A percentile compares a stretch with the other conserved stretches of the same genome.
These are phyloP conservation scores for Leucocoprinus leucothites DNA, from an alignment of 768 basidiomycete genomes.

Conservation along the genomic window DNA sequence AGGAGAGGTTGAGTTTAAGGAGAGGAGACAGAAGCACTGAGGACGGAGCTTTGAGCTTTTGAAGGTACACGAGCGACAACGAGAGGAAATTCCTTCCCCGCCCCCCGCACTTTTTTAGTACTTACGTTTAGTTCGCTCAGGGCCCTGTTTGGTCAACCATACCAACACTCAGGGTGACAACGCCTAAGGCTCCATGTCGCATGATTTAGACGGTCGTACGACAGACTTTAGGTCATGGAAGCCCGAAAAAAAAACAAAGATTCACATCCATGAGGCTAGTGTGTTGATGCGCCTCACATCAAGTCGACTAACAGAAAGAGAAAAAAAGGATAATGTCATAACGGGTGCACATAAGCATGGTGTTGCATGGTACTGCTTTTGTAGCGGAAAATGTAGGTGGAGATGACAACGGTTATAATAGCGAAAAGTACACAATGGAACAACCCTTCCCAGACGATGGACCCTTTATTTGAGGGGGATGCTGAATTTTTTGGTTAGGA, in stretches of 20 bases:
- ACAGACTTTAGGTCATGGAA: neutral
- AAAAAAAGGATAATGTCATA: neutral
- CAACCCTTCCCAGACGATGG: neutral
- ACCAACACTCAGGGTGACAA: no score
- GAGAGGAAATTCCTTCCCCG: neutral
- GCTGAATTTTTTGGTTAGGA: no score
- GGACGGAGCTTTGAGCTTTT: neutral
- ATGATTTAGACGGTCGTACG: no score
- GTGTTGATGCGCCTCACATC: neutral
- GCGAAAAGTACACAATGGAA: slow-evolving; percentile 8
- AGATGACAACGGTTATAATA: slow-evolving; percentile 1
- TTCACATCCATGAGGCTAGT: neutral
- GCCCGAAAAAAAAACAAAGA: neutral
- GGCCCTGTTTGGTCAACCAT: no score
- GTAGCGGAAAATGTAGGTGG: slow-evolving; percentile 5
- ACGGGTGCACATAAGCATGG: slow-evolving; percentile 6
- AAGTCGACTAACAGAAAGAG: neutral
- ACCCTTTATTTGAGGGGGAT: slow-evolving; percentile 91
- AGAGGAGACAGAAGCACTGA: neutral
- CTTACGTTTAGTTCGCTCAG: no score
- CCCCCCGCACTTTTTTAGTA: neutral
- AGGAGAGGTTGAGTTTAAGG: no score
- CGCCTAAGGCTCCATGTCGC: no score
- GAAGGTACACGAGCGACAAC: neutral
- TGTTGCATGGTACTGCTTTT: slow-evolving; percentile 12